Percentiles rank a stretch among this genome's conserved stretches.
These are phyloP conservation scores for Oryza rufipogon DNA, from an alignment of 176 grass and related monocot species.

Conservation along the genomic window DNA sequence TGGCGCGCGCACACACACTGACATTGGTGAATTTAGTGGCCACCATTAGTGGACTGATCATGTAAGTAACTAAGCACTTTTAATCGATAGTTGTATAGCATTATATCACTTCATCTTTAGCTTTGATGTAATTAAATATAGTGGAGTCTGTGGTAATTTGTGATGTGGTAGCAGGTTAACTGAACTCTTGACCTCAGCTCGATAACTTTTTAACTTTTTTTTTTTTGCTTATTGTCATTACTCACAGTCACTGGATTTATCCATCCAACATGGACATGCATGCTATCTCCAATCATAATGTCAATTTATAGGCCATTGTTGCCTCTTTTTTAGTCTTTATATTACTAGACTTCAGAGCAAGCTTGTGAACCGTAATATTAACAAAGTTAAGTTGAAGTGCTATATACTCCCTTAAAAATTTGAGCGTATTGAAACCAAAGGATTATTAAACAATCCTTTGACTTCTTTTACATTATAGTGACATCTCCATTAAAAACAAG, in stretches of 20 bases:
- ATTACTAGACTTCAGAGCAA: too few relatives aligned
- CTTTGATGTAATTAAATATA: neutral
- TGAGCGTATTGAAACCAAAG: too few relatives aligned
- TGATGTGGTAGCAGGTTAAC: neutral
- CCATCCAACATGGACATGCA: neutral
- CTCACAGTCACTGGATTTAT: neutral
- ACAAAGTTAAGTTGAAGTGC: too few relatives aligned
- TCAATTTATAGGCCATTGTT: neutral
- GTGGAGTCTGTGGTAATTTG: neutral
- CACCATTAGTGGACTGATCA: neutral
- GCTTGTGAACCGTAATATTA: too few relatives aligned
- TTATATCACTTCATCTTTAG: neutral
- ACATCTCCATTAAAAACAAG: neutral
- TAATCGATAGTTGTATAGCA: neutral
- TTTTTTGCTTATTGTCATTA: neutral
- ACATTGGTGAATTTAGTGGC: neutral
- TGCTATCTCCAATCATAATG: neutral
- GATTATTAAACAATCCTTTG: neutral
- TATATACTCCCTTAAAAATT: too few relatives aligned
- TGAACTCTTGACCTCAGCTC: neutral
- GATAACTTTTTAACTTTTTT: neutral
- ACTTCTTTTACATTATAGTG: neutral
- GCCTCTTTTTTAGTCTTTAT: neutral
- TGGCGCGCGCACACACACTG: neutral
- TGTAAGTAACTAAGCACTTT: neutral